Conservation (phyloP, 164 flowering plant species). For the Malania oleifera region DNA sequence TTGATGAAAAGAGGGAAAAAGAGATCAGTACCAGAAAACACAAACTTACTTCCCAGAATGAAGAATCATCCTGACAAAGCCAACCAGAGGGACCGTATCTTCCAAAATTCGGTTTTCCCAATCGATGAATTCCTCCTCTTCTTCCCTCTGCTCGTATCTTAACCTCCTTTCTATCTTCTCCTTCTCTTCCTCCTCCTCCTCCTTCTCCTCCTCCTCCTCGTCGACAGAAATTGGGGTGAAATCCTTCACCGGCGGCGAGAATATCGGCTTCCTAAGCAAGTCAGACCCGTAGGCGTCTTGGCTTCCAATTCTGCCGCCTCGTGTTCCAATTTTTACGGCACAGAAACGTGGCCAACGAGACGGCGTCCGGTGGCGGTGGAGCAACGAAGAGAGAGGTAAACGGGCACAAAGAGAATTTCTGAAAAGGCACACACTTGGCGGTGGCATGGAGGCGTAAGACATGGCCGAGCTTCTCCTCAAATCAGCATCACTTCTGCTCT, state of each 20-base stretch:
- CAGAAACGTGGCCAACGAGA: constrained; percentile 16
- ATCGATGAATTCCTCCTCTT: constrained; percentile 36
- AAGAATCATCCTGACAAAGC: constrained; percentile 86
- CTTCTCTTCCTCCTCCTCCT: constrained; percentile 17
- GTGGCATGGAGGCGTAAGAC: constrained; percentile 23
- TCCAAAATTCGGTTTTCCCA: constrained; percentile 92
- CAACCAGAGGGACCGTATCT: constrained; percentile 92
- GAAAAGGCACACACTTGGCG: constrained; percentile 9
- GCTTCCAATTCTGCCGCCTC: constrained; percentile 22
- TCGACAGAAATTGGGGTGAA: background rate
- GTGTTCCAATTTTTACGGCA: constrained; percentile 28
- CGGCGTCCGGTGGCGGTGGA: constrained; percentile 2
- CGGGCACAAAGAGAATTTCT: constrained; percentile 14
- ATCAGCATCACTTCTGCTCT: background rate
- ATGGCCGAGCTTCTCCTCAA: constrained; percentile 11
- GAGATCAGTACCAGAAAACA: background rate
- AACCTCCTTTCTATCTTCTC: constrained; percentile 9
- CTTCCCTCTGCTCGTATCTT: constrained; percentile 11
- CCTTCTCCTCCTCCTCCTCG: constrained; percentile 4
- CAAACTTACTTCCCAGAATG: constrained; percentile 69
- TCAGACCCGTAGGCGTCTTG: constrained; percentile 32
- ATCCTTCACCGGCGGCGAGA: constrained; percentile 17
- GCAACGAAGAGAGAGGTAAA: constrained; percentile 15
- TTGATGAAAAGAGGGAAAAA: background rate
- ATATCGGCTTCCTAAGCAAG: constrained; percentile 46